Percentiles rank a stretch among this genome's conserved stretches.
Evolutionary conservation across 345 rosid genomes (phyloP).

Genomic region (Gossypium raimondii): DNA sequence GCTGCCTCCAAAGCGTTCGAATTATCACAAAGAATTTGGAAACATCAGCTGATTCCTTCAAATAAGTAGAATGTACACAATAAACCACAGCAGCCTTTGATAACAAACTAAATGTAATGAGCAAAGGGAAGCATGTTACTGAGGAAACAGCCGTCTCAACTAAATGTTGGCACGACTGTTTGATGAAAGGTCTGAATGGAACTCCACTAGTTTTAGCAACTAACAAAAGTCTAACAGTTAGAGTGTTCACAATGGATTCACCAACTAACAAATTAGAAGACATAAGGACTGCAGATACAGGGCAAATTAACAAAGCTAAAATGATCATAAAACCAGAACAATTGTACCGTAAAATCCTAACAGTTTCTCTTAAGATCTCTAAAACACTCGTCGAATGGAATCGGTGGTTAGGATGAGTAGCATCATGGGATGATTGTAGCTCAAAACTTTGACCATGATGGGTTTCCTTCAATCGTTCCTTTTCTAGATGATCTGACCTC

Average conservation of each 20-base stretch:
- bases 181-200: conserved; percentile 53
- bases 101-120: conserved; percentile 46
- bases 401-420: conserved; percentile 20
- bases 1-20: conserved; percentile 61
- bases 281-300: conserved; percentile 62
- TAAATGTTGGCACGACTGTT: conserved; percentile 63
- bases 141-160: conserved; percentile 66
- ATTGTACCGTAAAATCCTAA: conserved; percentile 77
- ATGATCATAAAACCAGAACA: conserved; percentile 56
- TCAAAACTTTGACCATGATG: conserved; percentile 33
- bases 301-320: conserved; percentile 63
- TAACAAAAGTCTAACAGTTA: conserved; percentile 51
- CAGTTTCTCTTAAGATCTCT: conserved; percentile 86
- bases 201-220: conserved; percentile 72
- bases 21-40: conserved; percentile 47
- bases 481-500: conserved; percentile 30
- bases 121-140: conserved; percentile 69
- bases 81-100: conserved; percentile 74
- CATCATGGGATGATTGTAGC: conserved; percentile 31
- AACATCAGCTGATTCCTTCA: conserved; percentile 41
- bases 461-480: conserved; percentile 36
- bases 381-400: conserved; percentile 66
- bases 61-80: conserved; percentile 78
- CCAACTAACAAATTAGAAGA: conserved; percentile 76
- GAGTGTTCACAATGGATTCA: conserved; percentile 50